Evolutionary conservation across 257 asterid genomes (phyloP).

Genomic region (Schizonepeta tenuifolia): DNA sequence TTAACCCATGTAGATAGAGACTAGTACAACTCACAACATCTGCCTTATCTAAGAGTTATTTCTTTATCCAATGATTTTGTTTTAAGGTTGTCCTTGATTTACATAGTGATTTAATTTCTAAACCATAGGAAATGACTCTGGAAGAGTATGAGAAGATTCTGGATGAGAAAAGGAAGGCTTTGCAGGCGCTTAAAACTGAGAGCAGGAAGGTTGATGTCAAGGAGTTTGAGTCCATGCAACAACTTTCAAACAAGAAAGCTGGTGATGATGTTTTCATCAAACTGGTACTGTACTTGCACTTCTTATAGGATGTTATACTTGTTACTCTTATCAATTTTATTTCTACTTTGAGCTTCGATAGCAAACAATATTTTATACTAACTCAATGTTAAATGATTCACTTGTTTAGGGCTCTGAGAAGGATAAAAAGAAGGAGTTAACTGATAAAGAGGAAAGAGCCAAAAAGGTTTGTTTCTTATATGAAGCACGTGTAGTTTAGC

Average conservation of each 20-base stretch:
- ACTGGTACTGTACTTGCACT: constrained; percentile 55
- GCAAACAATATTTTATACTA: background rate
- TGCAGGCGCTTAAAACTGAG: constrained; percentile 67
- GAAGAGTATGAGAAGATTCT: constrained; percentile 86
- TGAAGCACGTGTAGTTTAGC: background rate
- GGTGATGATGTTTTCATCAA: constrained; percentile 70
- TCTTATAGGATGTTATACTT: background rate
- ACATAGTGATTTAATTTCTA: background rate
- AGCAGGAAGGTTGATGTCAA: constrained; percentile 81
- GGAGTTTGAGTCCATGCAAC: constrained; percentile 82
- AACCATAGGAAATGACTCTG: constrained; percentile 85
- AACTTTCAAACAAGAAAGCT: constrained; percentile 74
- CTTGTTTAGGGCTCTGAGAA: constrained; percentile 65
- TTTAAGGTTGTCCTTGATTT: background rate
- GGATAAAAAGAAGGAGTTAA: constrained; percentile 74
- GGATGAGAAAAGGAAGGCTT: constrained; percentile 82
- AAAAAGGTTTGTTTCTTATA: constrained; percentile 59
- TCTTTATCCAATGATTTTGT: background rate
- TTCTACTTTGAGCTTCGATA: background rate
- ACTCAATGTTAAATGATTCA: background rate
- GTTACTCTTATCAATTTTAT: background rate
- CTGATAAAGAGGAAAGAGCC: constrained; percentile 84
- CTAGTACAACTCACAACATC: background rate
- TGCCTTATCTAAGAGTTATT: background rate
- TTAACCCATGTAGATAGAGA: background rate